phyloP scores from a whole-genome alignment of 2,329 filamentous ascomycete species.

The Dissoconium aciculare region DNA sequence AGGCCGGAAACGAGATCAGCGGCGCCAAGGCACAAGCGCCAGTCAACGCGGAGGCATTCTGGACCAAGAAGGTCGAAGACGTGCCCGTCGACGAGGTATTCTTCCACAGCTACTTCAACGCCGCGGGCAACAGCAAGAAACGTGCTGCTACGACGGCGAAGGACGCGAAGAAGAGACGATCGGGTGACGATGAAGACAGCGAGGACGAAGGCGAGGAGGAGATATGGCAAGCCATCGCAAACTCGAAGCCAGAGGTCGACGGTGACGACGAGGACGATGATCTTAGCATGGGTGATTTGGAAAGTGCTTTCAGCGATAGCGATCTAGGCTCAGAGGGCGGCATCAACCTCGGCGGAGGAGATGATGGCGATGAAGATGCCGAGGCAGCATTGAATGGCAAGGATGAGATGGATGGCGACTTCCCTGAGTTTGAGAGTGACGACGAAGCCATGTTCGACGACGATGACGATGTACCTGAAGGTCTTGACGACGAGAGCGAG shows the following conservation, averaged over 20 bases:
- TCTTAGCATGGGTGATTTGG: conserved; percentile 35
- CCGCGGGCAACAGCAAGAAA: conserved; percentile 39
- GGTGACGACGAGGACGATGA: conserved; percentile 45
- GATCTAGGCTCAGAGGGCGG: conserved; percentile 36
- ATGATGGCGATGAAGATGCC: conserved; percentile 33
- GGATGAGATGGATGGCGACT: conserved; percentile 26
- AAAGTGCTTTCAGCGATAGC: conserved; percentile 24
- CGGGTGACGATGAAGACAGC: conserved; percentile 29
- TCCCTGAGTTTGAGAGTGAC: conserved; percentile 31
- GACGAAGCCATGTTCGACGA: conserved; percentile 30
- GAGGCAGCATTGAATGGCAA: conserved; percentile 24
- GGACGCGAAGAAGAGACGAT: conserved; percentile 35
- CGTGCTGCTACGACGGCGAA: conserved; percentile 42
- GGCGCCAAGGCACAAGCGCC: conserved; percentile 33
- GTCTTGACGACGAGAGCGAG: conserved; percentile 36
- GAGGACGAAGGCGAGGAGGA: conserved; percentile 43
- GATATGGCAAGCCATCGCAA: conserved; percentile 82
- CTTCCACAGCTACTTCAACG: conserved; percentile 93
- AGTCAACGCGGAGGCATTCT: conserved; percentile 81
- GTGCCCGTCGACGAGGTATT: conserved; percentile 87
- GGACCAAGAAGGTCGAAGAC: conserved; percentile 76
- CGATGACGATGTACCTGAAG: conserved; percentile 40
- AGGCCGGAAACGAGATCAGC: conserved; percentile 42
- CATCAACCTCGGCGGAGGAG: conserved; percentile 29
- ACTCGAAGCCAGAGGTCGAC: conserved; percentile 63